Percentiles rank a stretch among this genome's conserved stretches.
phyloP scores from a whole-genome alignment of 2,329 filamentous ascomycete species.

The Magnaporthiopsis rhizophila region DNA sequence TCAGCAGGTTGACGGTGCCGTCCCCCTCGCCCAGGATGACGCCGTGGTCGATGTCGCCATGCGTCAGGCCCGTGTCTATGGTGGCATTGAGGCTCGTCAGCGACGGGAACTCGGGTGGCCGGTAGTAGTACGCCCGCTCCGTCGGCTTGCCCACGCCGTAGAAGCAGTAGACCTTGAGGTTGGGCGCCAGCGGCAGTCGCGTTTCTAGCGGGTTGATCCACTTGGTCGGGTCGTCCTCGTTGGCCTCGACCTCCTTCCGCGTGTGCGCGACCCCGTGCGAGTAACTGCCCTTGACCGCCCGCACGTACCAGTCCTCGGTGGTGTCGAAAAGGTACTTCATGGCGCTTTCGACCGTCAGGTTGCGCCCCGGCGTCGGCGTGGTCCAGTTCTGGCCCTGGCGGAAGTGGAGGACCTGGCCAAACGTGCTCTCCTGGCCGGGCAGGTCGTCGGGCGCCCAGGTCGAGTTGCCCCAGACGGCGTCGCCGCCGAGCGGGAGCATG shows the following conservation, averaged over 20 bases:
- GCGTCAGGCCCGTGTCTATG: constrained; percentile 58
- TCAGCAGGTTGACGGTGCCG: constrained; percentile 89
- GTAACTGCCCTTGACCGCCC: constrained; percentile 66
- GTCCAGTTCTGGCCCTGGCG: constrained; percentile 56
- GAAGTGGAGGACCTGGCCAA: constrained; percentile 81
- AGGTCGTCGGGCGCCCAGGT: constrained; percentile 83
- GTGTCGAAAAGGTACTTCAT: constrained; percentile 70
- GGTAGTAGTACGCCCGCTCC: constrained; percentile 88
- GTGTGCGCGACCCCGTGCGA: constrained; percentile 85
- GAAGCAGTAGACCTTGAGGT: constrained; percentile 93
- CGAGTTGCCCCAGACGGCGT: constrained; percentile 88
- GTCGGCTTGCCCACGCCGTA: constrained; percentile 93
- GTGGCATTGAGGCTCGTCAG: constrained; percentile 65
- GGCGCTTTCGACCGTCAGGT: constrained; percentile 74
- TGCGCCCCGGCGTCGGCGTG: constrained; percentile 54
- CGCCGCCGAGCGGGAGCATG: constrained; percentile 91
- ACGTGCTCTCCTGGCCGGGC: constrained; percentile 64
- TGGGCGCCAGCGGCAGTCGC: constrained; percentile 76
- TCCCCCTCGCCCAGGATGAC: constrained; percentile 96
- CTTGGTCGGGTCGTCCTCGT: constrained; percentile 67
- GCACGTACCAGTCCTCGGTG: constrained; percentile 77
- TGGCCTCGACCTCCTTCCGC: constrained; percentile 68
- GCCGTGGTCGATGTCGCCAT: constrained; percentile 66
- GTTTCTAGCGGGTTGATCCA: constrained; percentile 96
- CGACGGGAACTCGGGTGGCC: constrained; percentile 52